phyloP scores from a whole-genome alignment of 257 asterid species.

The Parsonsia alboflavescens region DNA sequence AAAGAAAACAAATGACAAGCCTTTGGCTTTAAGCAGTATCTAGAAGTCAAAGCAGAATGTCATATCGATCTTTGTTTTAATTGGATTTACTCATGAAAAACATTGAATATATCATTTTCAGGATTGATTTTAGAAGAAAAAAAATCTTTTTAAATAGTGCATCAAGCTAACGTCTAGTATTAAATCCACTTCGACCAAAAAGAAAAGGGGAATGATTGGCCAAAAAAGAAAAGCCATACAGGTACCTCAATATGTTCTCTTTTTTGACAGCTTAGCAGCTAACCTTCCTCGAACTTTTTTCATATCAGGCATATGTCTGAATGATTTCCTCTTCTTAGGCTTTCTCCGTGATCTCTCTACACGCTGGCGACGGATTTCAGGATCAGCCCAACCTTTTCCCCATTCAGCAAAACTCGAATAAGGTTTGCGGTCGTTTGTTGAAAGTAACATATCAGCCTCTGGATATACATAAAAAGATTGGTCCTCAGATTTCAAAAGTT shows the following conservation, averaged over 20 bases:
- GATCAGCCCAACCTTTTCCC: constrained; percentile 90
- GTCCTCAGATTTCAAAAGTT: constrained; percentile 38
- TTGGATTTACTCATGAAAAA: not conserved
- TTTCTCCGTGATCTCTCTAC: constrained; percentile 31
- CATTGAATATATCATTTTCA: not conserved
- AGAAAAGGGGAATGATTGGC: not conserved
- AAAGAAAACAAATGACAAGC: too few relatives aligned
- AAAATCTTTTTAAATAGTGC: not conserved
- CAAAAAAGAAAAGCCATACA: not conserved
- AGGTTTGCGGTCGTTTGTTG: constrained; percentile 33
- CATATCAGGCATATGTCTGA: constrained; percentile 27
- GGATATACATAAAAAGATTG: constrained; percentile 47
- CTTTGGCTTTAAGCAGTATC: not conserved
- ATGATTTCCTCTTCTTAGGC: constrained; percentile 33
- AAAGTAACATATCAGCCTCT: constrained; percentile 70
- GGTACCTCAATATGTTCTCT: constrained; percentile 12
- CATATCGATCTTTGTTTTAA: not conserved
- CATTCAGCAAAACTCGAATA: constrained; percentile 65
- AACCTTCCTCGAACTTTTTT: constrained; percentile 69
- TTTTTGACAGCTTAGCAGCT: constrained; percentile 50
- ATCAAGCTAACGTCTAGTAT: not conserved
- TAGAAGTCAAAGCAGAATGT: not conserved
- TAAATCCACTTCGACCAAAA: not conserved
- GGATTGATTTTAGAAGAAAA: not conserved
- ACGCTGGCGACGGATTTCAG: constrained; percentile 69